Base-by-base conservation (phyloP, 1,139 yeast genomes). In the Citeromyces hawaiiensis region DNA sequence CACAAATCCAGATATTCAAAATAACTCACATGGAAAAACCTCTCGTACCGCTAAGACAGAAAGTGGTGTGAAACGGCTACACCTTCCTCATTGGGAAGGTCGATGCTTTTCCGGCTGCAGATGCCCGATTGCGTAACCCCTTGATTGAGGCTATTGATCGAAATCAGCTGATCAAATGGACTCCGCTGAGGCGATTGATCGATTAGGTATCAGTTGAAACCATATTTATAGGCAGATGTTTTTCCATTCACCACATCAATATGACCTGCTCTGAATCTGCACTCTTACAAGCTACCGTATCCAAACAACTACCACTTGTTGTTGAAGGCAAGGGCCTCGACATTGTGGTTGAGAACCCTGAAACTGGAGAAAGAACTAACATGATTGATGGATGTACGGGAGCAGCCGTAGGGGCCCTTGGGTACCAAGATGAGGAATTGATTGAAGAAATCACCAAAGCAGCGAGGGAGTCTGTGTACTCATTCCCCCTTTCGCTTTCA, bases 361-460 rank as follows among this genome's bases (percentile, higher is more conserved):
- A 54, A 19, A 65, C 71, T 14, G 63, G 63, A 18, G 58, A 57
- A 38, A 47, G 48, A 39, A 57, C 49, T 27, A 57, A 53, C 23
- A 43, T 68, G 15, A 53, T 70, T 34, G 78, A 72, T 48, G 76
- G 66, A 25, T 55, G 61, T 42, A 69, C 76, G 14, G 78, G 78
- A 44, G 78, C 78, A 4, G 77, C 78, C 27, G 78, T 72, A 36
- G 72, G 73, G 25, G 68, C 76, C 8, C 57, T 72, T 41, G 78
- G 77, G 6, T 72, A 73, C 63, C 68, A 67, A 37, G 77, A 72
- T 47, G 61, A 60, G 39, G 76, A 68, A 17, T 66, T 69, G 37
- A 52, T 54, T 36, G 57, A 60, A 9, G 62, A 57, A 34, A 63
- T 71, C 52, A 53, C 50, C 30, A 62, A 61, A 31, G 75, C 74